Conservation (phyloP, 2,329 filamentous ascomycete genomes). For the Nigrospora osmanthi region DNA sequence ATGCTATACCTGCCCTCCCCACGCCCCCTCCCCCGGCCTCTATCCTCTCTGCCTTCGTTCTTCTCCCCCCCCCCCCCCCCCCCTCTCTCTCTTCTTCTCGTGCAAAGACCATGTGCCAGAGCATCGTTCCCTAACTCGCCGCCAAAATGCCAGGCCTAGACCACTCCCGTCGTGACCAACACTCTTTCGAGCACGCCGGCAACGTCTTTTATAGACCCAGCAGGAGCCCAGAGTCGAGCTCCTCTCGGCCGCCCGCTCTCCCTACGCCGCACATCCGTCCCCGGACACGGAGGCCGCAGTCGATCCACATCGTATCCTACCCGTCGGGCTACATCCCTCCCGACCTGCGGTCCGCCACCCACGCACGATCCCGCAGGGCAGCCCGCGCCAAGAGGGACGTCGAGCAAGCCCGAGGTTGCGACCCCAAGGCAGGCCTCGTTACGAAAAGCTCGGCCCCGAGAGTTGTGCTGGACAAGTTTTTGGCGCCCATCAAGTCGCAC, state of each 20-base stretch:
- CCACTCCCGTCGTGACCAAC: conserved; percentile 8
- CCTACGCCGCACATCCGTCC: conserved; percentile 37
- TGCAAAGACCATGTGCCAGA: too few relatives aligned
- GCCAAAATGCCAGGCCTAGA: conserved; percentile 18
- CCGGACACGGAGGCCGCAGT: conserved; percentile 40
- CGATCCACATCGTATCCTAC: conserved; percentile 44
- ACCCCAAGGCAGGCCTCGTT: conserved; percentile 4
- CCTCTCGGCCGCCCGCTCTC: conserved; percentile 16
- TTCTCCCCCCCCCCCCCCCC: too few relatives aligned
- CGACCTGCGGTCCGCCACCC: conserved; percentile 32
- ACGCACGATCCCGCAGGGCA: conserved; percentile 40
- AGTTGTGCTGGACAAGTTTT: conserved; percentile 22
- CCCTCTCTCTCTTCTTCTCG: too few relatives aligned
- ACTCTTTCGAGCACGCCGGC: conserved; percentile 13
- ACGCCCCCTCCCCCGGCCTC: too few relatives aligned
- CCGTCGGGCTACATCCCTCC: conserved; percentile 33
- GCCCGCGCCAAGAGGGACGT: conserved; percentile 5
- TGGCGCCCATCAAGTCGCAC: conserved; percentile 20
- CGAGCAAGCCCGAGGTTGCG: too few relatives aligned
- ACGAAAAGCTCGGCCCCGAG: conserved; percentile 17
- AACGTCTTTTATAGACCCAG: conserved; percentile 20
- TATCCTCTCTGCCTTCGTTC: too few relatives aligned
- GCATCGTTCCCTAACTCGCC: conserved; percentile 10
- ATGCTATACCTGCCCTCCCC: too few relatives aligned
- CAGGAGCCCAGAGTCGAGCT: conserved; percentile 5